Conservation (phyloP, 768 basidiomycete genomes). For the Leucogyrophana mollusca region DNA sequence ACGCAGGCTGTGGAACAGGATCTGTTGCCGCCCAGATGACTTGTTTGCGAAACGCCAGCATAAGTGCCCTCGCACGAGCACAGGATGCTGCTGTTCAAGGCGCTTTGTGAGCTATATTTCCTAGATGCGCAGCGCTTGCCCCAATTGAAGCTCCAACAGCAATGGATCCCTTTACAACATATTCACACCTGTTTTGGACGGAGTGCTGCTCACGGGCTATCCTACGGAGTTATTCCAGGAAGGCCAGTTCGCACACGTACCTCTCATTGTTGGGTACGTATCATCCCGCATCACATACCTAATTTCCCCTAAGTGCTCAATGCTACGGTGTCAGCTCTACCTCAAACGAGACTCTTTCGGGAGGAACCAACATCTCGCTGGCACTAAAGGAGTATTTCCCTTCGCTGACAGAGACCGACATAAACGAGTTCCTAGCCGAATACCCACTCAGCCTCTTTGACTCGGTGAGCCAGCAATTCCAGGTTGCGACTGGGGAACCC, state of each 20-base stretch:
- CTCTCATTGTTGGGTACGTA: conserved; percentile 57
- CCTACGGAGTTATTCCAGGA: conserved; percentile 45
- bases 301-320: no score
- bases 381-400: conserved; percentile 46
- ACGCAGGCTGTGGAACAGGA: conserved; percentile 48
- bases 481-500: conserved; percentile 49
- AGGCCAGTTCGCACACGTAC: conserved; percentile 48
- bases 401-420: conserved; percentile 36
- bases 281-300: conserved; percentile 1
- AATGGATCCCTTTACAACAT: conserved; percentile 38
- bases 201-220: conserved; percentile 46
- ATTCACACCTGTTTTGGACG: conserved; percentile 58
- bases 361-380: conserved; percentile 35
- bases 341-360: conserved; percentile 57
- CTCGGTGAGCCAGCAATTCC: conserved; percentile 38
- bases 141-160: conserved; percentile 18
- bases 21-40: conserved; percentile 34
- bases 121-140: not conserved
- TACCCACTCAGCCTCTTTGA: conserved; percentile 46
- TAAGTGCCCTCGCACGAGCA: conserved; percentile 51
- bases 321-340: conserved; percentile 38
- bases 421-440: conserved; percentile 36
- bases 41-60: conserved; percentile 48
- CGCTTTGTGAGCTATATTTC: conserved; percentile 37
- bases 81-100: conserved; percentile 46